Percentiles rank a stretch among this genome's conserved stretches.
These are phyloP conservation scores for Aspergillus luchuensis DNA, from an alignment of 2,329 filamentous ascomycete genomes.

Conservation along the genomic window DNA sequence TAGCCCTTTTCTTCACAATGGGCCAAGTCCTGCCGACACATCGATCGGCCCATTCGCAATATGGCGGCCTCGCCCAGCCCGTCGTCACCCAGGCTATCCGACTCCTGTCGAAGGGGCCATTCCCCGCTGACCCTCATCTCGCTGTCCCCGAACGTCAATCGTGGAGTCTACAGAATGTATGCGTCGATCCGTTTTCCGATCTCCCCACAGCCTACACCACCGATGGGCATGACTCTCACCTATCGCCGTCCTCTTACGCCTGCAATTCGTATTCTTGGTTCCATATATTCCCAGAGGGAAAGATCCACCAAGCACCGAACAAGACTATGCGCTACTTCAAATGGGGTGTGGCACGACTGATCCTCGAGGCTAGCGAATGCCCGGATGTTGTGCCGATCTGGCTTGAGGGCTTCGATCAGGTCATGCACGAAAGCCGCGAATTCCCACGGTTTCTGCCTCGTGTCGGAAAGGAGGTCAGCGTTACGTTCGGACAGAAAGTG, in stretches of 20 bases:
- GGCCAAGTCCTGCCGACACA: slow-evolving; percentile 92
- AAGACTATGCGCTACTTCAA: slow-evolving; percentile 93
- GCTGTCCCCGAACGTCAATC: slow-evolving; percentile 37
- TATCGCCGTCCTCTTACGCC: slow-evolving; percentile 70
- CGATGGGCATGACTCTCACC: slow-evolving; percentile 53
- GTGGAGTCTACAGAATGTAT: slow-evolving; percentile 45
- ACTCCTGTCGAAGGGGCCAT: slow-evolving; percentile 71
- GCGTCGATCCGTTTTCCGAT: slow-evolving; percentile 51
- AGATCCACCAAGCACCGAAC: slow-evolving; percentile 81
- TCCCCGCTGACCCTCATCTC: slow-evolving; percentile 51
- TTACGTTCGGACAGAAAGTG: slow-evolving; percentile 66
- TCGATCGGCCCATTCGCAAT: slow-evolving; percentile 72
- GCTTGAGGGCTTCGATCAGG: slow-evolving; percentile 81
- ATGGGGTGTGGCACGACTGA: slow-evolving; percentile 90
- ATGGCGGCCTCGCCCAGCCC: slow-evolving; percentile 87
- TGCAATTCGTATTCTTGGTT: slow-evolving; percentile 78
- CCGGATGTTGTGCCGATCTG: slow-evolving; percentile 93
- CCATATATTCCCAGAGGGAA: slow-evolving; percentile 94
- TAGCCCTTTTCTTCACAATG: slow-evolving; percentile 78
- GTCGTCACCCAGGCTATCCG: slow-evolving; percentile 84
- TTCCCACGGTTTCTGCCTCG: slow-evolving; percentile 83
- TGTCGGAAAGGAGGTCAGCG: slow-evolving; percentile 63
- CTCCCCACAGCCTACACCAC: slow-evolving; percentile 45
- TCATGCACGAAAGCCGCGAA: slow-evolving; percentile 81
- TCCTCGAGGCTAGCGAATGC: slow-evolving; percentile 83